A percentile compares a stretch with the other conserved stretches of the same genome.
Evolutionary conservation across 805 yeast genomes (phyloP).

Genomic region (Alloascoidea africana): DNA sequence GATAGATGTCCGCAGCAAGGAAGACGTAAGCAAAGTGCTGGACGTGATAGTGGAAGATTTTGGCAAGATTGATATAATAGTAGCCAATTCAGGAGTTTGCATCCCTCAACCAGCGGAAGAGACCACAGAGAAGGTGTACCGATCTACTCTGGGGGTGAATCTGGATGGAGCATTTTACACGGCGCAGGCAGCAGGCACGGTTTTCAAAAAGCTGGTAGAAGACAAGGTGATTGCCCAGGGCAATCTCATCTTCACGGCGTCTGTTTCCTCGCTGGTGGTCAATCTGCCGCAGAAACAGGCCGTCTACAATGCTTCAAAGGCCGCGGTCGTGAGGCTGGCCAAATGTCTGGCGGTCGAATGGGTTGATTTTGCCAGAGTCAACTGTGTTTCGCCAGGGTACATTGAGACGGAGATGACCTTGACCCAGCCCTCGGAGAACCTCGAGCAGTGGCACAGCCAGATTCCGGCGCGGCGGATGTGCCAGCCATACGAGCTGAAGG

Average conservation of each 20-base stretch:
- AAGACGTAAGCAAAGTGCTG: background rate
- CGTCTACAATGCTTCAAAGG: constrained; percentile 39
- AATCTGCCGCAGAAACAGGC: constrained; percentile 38
- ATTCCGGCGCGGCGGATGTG: constrained; percentile 39
- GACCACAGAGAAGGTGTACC: background rate
- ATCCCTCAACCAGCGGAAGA: background rate
- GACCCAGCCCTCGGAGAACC: constrained; percentile 30
- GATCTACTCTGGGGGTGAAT: background rate
- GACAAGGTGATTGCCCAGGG: constrained; percentile 12
- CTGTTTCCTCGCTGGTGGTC: constrained; percentile 37
- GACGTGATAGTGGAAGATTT: constrained; percentile 2
- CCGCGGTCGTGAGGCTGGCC: constrained; percentile 35
- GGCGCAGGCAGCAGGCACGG: constrained; percentile 57
- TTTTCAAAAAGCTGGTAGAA: constrained; percentile 47
- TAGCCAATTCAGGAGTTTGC: constrained; percentile 9
- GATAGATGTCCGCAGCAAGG: background rate
- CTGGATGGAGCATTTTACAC: constrained; percentile 59
- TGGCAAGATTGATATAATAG: constrained; percentile 8
- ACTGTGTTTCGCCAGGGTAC: constrained; percentile 35
- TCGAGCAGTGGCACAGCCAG: constrained; percentile 30
- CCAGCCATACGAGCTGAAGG: constrained; percentile 35
- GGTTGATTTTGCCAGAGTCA: constrained; percentile 36
- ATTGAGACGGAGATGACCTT: constrained; percentile 34
- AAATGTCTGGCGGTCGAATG: constrained; percentile 37
- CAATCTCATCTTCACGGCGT: constrained; percentile 27